phyloP scores from a whole-genome alignment of 495 filamentous ascomycete genomes.

The Xylaria acuta region DNA sequence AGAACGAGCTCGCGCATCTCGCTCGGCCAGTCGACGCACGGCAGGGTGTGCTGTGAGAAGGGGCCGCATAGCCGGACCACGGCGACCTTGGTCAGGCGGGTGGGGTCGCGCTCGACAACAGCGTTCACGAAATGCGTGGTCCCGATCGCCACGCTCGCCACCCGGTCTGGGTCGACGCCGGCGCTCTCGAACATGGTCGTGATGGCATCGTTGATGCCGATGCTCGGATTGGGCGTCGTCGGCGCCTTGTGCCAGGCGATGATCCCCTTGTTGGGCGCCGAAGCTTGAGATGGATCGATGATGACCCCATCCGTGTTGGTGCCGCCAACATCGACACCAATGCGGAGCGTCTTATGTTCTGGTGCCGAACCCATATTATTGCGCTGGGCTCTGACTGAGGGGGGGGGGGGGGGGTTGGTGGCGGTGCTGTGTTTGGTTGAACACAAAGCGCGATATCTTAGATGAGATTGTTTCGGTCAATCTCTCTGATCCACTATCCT shows the following conservation, averaged over 20 bases:
- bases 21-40: slow-evolving; percentile 56
- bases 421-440: neutral
- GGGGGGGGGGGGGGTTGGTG: neutral
- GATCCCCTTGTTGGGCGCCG: slow-evolving; percentile 50
- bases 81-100: slow-evolving; percentile 59
- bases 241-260: slow-evolving; percentile 62
- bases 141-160: slow-evolving; percentile 65
- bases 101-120: slow-evolving; percentile 61
- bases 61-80: slow-evolving; percentile 61
- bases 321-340: slow-evolving; percentile 58
- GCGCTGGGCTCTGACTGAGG: neutral
- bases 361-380: slow-evolving; percentile 33
- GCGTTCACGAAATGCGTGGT: slow-evolving; percentile 72
- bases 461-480: neutral
- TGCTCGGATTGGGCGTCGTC: slow-evolving; percentile 62
- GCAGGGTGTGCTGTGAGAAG: slow-evolving; percentile 62
- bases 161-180: slow-evolving; percentile 43
- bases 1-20: slow-evolving; percentile 55
- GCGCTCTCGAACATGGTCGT: slow-evolving; percentile 52
- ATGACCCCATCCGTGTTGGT: slow-evolving; percentile 69
- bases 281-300: slow-evolving; percentile 55
- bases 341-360: slow-evolving; percentile 41
- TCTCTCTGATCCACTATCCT: neutral
- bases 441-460: neutral
- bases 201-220: slow-evolving; percentile 60